Percentiles rank a stretch among this genome's conserved stretches.
Conservation (phyloP, 495 filamentous ascomycete genomes). For the Penicillium antarcticum region DNA sequence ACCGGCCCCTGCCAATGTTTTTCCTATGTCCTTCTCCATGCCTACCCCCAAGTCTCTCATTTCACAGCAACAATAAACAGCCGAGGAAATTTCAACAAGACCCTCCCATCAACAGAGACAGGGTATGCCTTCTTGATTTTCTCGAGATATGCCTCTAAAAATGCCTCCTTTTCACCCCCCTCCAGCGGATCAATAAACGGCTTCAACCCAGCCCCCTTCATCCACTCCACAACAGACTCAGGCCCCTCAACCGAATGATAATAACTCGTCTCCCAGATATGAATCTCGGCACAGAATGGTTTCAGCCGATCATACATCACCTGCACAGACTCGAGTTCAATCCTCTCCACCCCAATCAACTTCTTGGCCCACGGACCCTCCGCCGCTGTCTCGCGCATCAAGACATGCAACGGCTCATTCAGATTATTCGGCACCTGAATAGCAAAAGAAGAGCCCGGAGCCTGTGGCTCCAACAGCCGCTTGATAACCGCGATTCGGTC, state of each 20-base stretch:
- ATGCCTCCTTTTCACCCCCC: conserved; percentile 29
- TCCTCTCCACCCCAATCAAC: conserved; percentile 37
- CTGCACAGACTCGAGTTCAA: conserved; percentile 40
- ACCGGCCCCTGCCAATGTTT: neutral
- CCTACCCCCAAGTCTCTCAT: conserved; percentile 4
- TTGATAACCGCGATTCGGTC: conserved; percentile 41
- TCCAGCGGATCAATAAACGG: conserved; percentile 46
- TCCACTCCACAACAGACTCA: conserved; percentile 53
- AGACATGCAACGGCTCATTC: conserved; percentile 41
- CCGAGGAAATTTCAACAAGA: conserved; percentile 44
- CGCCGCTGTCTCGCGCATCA: conserved; percentile 45
- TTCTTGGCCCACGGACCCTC: conserved; percentile 35
- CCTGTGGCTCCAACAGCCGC: conserved; percentile 34
- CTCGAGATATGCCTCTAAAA: conserved; percentile 39
- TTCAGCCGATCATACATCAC: conserved; percentile 46
- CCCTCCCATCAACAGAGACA: conserved; percentile 36
- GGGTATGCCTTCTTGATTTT: conserved; percentile 36
- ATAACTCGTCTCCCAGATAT: conserved; percentile 53
- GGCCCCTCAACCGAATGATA: conserved; percentile 46
- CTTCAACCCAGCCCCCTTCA: conserved; percentile 50
- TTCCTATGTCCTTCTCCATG: neutral
- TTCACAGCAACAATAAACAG: conserved; percentile 47
- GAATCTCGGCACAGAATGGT: conserved; percentile 35
- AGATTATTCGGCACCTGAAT: conserved; percentile 55
- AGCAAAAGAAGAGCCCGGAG: conserved; percentile 46